Evolutionary conservation across 108 stramenopile species (phyloP).

Genomic region (Asterionellopsis glacialis): DNA sequence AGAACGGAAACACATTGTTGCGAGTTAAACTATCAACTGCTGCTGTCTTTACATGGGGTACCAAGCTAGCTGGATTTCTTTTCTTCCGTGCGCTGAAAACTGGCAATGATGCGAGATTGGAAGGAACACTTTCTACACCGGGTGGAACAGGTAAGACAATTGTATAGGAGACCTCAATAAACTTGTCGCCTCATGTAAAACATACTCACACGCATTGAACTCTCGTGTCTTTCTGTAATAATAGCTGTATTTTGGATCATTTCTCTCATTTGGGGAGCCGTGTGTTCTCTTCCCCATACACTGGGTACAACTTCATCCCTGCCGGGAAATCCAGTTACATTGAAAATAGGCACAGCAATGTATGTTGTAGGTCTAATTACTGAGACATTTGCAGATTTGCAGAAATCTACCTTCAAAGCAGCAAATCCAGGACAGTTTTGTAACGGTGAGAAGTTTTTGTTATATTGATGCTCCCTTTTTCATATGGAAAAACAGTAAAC

Average conservation of each 20-base stretch:
- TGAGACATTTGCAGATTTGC: conserved; percentile 67
- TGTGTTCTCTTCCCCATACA: conserved; percentile 64
- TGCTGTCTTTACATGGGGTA: conserved; percentile 51
- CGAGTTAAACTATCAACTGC: conserved; percentile 27
- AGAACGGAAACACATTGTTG: not conserved
- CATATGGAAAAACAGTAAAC: too few species aligned
- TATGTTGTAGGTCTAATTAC: conserved; percentile 40
- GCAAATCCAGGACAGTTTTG: conserved; percentile 56
- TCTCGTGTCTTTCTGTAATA: conserved; percentile 1
- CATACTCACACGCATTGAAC: too few species aligned
- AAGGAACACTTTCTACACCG: conserved; percentile 34
- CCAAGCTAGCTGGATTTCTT: conserved; percentile 65
- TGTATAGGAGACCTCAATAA: not conserved
- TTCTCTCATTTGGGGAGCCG: conserved; percentile 61
- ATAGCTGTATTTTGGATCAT: conserved; percentile 67
- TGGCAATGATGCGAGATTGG: conserved; percentile 54
- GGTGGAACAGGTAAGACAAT: conserved; percentile 26
- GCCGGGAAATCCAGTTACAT: conserved; percentile 2
- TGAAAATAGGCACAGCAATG: conserved; percentile 31
- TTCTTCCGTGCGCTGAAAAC: conserved; percentile 53
- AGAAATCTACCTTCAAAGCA: conserved; percentile 77
- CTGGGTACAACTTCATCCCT: conserved; percentile 42
- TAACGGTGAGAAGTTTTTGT: conserved; percentile 16
- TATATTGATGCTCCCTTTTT: too few species aligned
- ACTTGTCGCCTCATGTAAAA: too few species aligned